A percentile compares a stretch with the other conserved stretches of the same genome.
phyloP scores from a whole-genome alignment of 2,329 filamentous ascomycete genomes.

The Aspergillus ruber region DNA sequence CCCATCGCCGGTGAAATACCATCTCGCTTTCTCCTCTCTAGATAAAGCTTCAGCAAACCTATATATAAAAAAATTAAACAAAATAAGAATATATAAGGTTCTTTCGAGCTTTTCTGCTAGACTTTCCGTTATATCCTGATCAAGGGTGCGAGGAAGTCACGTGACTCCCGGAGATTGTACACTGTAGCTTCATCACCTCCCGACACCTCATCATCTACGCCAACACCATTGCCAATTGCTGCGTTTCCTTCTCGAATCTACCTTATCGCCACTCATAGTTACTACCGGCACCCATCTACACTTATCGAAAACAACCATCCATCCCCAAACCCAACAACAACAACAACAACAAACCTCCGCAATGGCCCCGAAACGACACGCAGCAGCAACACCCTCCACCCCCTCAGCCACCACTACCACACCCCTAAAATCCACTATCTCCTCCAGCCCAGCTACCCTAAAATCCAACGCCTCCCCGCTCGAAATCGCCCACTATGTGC shows the following conservation, averaged over 20 bases:
- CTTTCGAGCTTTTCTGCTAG: not conserved
- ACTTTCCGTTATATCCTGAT: too few species aligned
- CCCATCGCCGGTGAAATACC: not conserved
- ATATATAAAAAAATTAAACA: not conserved
- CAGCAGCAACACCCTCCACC: conserved; percentile 23
- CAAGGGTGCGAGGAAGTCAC: not conserved
- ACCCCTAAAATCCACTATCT: conserved; percentile 21
- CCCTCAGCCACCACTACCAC: conserved; percentile 14
- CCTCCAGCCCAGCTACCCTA: conserved; percentile 30
- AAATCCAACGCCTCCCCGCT: conserved; percentile 35
- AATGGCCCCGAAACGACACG: conserved; percentile 25
- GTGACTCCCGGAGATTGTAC: not conserved
- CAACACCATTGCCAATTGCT: not conserved
- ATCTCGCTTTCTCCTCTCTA: not conserved
- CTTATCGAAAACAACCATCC: not conserved
- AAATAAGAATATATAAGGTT: not conserved
- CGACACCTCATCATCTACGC: not conserved
- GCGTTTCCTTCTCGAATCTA: not conserved
- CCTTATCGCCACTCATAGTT: not conserved
- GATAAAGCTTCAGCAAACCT: not conserved
- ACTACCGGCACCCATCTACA: not conserved
- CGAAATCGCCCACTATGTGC: conserved; percentile 63
- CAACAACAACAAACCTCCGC: not conserved
- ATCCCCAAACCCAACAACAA: not conserved
- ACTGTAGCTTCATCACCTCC: not conserved